A percentile compares a stretch with the other conserved stretches of the same genome.
These are phyloP conservation scores for carrot (Daucus carota) DNA, from an alignment of 129 eudicot species.

Conservation along the genomic window DNA sequence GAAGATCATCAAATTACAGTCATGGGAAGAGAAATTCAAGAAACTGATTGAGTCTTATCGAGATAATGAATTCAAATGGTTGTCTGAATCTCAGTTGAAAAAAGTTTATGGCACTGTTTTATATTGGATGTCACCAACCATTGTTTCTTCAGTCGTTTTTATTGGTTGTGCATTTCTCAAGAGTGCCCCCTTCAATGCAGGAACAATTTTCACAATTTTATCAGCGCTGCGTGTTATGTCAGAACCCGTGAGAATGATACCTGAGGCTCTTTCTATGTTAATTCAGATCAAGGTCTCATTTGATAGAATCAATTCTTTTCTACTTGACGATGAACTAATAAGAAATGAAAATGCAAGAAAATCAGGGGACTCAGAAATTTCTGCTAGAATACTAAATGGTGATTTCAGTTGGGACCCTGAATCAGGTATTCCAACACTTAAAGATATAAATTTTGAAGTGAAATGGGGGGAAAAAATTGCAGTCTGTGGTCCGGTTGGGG, in stretches of 20 bases:
- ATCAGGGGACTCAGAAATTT: slow-evolving; percentile 10
- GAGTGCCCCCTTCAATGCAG: slow-evolving; percentile 55
- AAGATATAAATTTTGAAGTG: slow-evolving; percentile 30
- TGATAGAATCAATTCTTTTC: slow-evolving; percentile 50
- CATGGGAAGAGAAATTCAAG: slow-evolving; percentile 73
- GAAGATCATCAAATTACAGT: slow-evolving; percentile 73
- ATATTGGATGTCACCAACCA: slow-evolving; percentile 63
- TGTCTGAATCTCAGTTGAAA: slow-evolving; percentile 31
- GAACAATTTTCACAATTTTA: slow-evolving; percentile 54
- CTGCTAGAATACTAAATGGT: slow-evolving; percentile 35
- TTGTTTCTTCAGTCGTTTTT: slow-evolving; percentile 50
- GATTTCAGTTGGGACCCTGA: slow-evolving; percentile 61
- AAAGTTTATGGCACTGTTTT: slow-evolving; percentile 32
- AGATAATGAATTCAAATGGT: slow-evolving; percentile 55
- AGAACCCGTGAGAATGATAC: slow-evolving; percentile 58
- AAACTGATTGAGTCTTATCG: slow-evolving; percentile 34
- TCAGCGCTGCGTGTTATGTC: slow-evolving; percentile 53
- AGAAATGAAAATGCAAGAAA: slow-evolving; percentile 14
- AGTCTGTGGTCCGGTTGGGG: slow-evolving; percentile 64
- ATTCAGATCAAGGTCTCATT: slow-evolving; percentile 69
- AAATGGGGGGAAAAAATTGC: slow-evolving; percentile 39
- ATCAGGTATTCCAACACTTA: slow-evolving; percentile 21
- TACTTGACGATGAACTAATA: slow-evolving; percentile 62
- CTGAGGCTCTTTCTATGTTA: slow-evolving; percentile 50
- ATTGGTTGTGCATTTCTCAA: slow-evolving; percentile 40